Base-by-base conservation (phyloP, 768 basidiomycete genomes). In the Mycena vulgaris region DNA sequence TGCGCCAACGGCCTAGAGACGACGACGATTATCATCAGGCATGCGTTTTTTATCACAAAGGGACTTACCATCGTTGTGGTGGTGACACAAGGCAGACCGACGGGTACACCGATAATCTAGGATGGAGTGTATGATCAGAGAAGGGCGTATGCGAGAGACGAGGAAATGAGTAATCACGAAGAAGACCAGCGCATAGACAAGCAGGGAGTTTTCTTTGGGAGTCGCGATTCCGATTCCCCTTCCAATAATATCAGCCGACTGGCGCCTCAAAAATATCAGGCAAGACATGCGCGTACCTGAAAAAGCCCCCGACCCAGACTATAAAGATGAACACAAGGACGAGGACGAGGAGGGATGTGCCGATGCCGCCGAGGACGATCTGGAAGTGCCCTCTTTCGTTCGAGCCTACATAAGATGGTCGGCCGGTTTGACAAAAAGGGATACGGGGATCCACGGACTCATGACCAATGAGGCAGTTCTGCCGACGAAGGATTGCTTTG, bases 21-120 rank as follows among this genome's bases (percentile, higher is more conserved):
- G 56, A 35, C 23, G 21, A 61, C 6, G 30, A 21, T 59, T 47
- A 17, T 52, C 1, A 49, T 40, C 21, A 39, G 25, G n/a, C 1
- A 3, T 35, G 11, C 48, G 30, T 30, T 33, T 48, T 37, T 52
- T 17, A 40, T 23, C 31, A 31, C 19, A 37, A 2, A n/a, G n/a
- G n/a, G n/a, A 61, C 61, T 52, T 62, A 70, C 71, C 79, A 80
- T 78, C 3, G 79, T 80, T 6, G 79, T 80, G 2, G 80, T 80
- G 17, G 85, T 85, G 42, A 87, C 86, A 60, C 82, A 83, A 3
- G 86, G 86, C 1, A 87, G 77, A 74, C 86, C 86, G 69, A 87
- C 85, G 16, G 86, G 86, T 3, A 86, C 84, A 73, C 84, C 84
- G 69, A 84, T 85, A 63, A 86, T 86, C 76, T 80, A 57, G 13